Evolutionary conservation across 2,329 filamentous ascomycete species (phyloP).

Genomic region (Hypoxylon sp.): DNA sequence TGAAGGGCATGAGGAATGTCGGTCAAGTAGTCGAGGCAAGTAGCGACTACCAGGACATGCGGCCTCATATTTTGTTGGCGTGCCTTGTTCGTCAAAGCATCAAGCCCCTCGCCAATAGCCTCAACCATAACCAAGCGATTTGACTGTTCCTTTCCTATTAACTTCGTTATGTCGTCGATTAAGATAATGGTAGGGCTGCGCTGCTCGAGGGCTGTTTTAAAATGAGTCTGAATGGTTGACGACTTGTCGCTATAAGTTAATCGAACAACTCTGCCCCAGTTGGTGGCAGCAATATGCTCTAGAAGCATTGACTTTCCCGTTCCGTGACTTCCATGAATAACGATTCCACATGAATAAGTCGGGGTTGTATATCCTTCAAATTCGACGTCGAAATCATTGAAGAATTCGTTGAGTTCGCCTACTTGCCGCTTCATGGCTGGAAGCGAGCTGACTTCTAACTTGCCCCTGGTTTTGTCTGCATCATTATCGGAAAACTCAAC

Average conservation of each 20-base stretch:
- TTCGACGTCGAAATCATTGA: slow-evolving; percentile 68
- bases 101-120: slow-evolving; percentile 68
- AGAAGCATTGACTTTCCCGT: slow-evolving; percentile 88
- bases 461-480: slow-evolving; percentile 49
- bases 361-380: slow-evolving; percentile 55
- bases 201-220: slow-evolving; percentile 76
- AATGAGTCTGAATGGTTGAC: slow-evolving; percentile 74
- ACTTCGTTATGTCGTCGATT: slow-evolving; percentile 81
- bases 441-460: slow-evolving; percentile 68
- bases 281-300: slow-evolving; percentile 73
- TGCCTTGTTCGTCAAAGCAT: slow-evolving; percentile 64
- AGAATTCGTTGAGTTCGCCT: slow-evolving; percentile 75
- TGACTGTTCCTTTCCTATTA: slow-evolving; percentile 74
- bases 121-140: slow-evolving; percentile 66
- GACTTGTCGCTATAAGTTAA: slow-evolving; percentile 71
- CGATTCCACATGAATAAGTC: slow-evolving; percentile 69
- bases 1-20: slow-evolving; percentile 80
- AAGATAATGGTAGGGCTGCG: slow-evolving; percentile 81
- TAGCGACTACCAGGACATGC: slow-evolving; percentile 80
- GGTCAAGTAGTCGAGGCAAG: slow-evolving; percentile 78
- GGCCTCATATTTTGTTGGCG: slow-evolving; percentile 59
- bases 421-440: slow-evolving; percentile 78
- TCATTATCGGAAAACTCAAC: slow-evolving; percentile 58
- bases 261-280: slow-evolving; percentile 79
- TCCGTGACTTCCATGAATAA: slow-evolving; percentile 85